phyloP scores from a whole-genome alignment of 495 filamentous ascomycete species.

The Neurospora intermedia region DNA sequence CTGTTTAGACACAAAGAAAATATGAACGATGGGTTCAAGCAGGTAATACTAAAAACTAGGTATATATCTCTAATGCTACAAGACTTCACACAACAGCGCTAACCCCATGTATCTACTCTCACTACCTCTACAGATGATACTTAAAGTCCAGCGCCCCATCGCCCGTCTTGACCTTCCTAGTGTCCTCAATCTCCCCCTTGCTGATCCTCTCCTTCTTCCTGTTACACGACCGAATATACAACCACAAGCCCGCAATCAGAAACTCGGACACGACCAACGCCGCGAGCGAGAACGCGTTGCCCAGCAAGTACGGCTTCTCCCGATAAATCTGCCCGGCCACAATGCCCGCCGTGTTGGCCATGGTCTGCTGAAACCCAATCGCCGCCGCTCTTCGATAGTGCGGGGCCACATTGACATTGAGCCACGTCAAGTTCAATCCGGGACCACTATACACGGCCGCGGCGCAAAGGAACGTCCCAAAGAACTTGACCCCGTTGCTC shows the following conservation, averaged over 20 bases:
- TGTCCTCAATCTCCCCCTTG: slow-evolving; percentile 31
- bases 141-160: slow-evolving; percentile 39
- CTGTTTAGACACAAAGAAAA: neutral
- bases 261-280: slow-evolving; percentile 31
- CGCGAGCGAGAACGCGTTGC: slow-evolving; percentile 39
- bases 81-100: neutral
- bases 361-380: slow-evolving; percentile 43
- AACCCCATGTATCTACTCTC: neutral
- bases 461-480: slow-evolving; percentile 44
- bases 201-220: slow-evolving; percentile 30
- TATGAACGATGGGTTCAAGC: neutral
- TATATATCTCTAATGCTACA: neutral
- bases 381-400: slow-evolving; percentile 46
- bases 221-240: slow-evolving; percentile 35
- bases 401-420: slow-evolving; percentile 47
- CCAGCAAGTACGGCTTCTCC: slow-evolving; percentile 38
- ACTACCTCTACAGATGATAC: slow-evolving; percentile 18
- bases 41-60: neutral
- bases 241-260: slow-evolving; percentile 24
- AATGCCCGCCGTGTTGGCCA: slow-evolving; percentile 47
- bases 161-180: slow-evolving; percentile 32
- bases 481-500: slow-evolving; percentile 36
- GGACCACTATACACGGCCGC: slow-evolving; percentile 40
- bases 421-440: slow-evolving; percentile 45
- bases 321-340: slow-evolving; percentile 45